Evolutionary conservation across 345 rosid species (phyloP).

Genomic region (Conringia planisiliqua): DNA sequence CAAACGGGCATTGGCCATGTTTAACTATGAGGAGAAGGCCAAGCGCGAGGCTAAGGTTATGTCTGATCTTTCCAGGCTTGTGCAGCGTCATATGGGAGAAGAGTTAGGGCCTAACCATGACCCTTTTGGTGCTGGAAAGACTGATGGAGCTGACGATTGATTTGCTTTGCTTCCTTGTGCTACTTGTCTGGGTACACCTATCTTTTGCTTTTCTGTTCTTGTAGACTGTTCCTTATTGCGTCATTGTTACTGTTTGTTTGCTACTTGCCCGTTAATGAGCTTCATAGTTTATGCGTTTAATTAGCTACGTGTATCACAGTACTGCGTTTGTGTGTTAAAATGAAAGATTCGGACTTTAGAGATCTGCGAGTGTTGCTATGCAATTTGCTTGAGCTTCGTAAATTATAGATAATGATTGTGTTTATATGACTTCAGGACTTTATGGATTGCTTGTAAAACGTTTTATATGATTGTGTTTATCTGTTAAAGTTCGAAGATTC

Average conservation of each 20-base stretch:
- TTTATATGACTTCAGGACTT: too few relatives aligned
- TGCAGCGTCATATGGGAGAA: constrained; percentile 94
- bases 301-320: neutral
- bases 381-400: neutral
- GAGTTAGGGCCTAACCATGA: constrained; percentile 95
- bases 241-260: constrained; percentile 8
- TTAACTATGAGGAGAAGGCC: constrained; percentile 95
- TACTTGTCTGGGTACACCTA: neutral
- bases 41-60: constrained; percentile 97
- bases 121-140: constrained; percentile 72
- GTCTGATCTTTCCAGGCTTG: constrained; percentile 90
- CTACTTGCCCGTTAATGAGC: constrained; percentile 12
- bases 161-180: neutral
- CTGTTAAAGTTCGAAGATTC: constrained; percentile 5
- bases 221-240: constrained; percentile 3
- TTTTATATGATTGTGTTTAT: neutral
- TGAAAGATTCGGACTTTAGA: neutral
- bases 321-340: constrained; percentile 12
- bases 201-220: constrained; percentile 8
- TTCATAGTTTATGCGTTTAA: neutral
- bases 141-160: constrained; percentile 76
- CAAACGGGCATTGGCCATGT: constrained; percentile 94
- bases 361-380: neutral
- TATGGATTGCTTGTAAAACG: too few relatives aligned
- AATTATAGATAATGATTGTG: neutral